phyloP scores from a whole-genome alignment of 73 alveolate genomes.

The Blepharisma stoltei region DNA sequence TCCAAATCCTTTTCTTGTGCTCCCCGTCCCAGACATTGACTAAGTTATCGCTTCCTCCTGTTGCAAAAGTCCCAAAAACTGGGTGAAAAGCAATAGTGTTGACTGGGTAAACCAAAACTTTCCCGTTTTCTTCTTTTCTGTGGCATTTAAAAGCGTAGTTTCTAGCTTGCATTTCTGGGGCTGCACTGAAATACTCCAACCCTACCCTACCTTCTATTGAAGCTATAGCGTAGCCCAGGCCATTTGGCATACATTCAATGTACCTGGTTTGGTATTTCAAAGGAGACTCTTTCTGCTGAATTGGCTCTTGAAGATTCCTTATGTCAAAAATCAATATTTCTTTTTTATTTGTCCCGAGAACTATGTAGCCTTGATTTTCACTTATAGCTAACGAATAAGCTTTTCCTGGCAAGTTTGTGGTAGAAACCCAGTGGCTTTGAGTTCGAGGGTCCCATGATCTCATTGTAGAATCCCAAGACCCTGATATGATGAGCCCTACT shows the following conservation, averaged over 20 bases:
- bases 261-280: conserved; percentile 69
- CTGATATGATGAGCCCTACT: conserved; percentile 46
- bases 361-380: conserved; percentile 53
- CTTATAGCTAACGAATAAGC: conserved; percentile 58
- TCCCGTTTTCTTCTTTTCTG: conserved; percentile 52
- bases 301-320: conserved; percentile 47
- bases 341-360: conserved; percentile 50
- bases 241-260: conserved; percentile 60
- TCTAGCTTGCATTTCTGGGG: conserved; percentile 47
- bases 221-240: conserved; percentile 72
- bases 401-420: conserved; percentile 55
- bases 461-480: conserved; percentile 67
- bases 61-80: conserved; percentile 59
- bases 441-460: conserved; percentile 66
- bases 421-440: conserved; percentile 37
- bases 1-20: conserved; percentile 53
- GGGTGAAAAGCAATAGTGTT: conserved; percentile 72
- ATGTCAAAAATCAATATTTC: conserved; percentile 58
- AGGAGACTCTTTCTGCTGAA: conserved; percentile 44
- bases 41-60: conserved; percentile 78
- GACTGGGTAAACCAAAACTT: conserved; percentile 62
- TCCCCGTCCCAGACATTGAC: conserved; percentile 66
- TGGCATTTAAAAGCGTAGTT: conserved; percentile 67
- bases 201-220: conserved; percentile 84
- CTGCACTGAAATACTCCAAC: conserved; percentile 59